These are phyloP conservation scores for Blastobotrys mokoenaii DNA, from an alignment of 805 yeast species.

Conservation along the genomic window DNA sequence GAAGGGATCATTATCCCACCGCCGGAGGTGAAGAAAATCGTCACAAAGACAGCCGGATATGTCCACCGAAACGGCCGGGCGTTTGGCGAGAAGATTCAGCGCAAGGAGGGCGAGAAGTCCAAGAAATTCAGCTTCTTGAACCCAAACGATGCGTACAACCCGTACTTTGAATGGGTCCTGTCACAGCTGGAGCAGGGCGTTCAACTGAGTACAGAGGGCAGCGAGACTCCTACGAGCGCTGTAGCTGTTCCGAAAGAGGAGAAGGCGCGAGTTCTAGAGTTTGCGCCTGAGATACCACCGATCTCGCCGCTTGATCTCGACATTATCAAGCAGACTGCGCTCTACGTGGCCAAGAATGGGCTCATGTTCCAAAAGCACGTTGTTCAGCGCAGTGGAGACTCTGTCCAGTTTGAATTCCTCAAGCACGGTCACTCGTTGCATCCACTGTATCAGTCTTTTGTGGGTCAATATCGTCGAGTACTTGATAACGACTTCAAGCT, in stretches of 20 bases:
- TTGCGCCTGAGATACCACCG: constrained; percentile 28
- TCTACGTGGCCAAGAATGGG: constrained; percentile 56
- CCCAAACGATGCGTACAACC: constrained; percentile 45
- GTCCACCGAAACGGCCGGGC: constrained; percentile 57
- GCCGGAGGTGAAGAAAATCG: constrained; percentile 41
- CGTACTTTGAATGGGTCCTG: constrained; percentile 47
- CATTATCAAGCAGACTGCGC: constrained; percentile 64
- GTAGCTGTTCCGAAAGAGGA: constrained; percentile 1
- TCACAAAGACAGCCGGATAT: constrained; percentile 65
- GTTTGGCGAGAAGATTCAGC: constrained; percentile 51
- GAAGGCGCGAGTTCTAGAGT: constrained; percentile 25
- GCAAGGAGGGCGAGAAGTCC: constrained; percentile 34
- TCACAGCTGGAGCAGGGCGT: too few relatives aligned
- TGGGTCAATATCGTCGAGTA: constrained; percentile 46
- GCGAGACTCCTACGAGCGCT: too few relatives aligned
- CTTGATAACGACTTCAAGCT: constrained; percentile 19
- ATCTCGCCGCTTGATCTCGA: constrained; percentile 59
- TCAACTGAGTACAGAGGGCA: too few relatives aligned
- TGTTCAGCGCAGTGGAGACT: constrained; percentile 21
- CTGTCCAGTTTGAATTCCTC: constrained; percentile 62
- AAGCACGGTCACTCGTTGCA: constrained; percentile 52
- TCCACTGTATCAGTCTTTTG: constrained; percentile 38
- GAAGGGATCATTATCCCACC: constrained; percentile 44
- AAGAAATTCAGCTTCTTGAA: constrained; percentile 58
- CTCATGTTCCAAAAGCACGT: constrained; percentile 35